Conservation (phyloP, 2,329 filamentous ascomycete species). For the Tolypocladium album region DNA sequence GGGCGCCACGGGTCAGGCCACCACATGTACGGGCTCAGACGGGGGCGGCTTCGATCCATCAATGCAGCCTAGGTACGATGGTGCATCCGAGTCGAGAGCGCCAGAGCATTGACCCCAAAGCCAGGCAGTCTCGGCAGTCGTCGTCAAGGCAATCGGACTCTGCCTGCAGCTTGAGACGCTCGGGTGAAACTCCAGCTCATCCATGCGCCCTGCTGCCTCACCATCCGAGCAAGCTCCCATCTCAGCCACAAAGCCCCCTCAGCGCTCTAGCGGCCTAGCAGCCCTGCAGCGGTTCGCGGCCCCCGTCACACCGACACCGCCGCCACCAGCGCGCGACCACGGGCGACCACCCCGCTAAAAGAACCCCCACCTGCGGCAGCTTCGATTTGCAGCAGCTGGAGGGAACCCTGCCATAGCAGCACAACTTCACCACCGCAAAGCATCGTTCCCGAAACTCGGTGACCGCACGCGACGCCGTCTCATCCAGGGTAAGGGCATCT, state of each 20-base stretch:
- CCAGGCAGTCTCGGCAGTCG: not conserved
- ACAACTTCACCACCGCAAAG: not conserved
- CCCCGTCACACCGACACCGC: not conserved
- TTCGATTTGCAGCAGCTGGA: not conserved
- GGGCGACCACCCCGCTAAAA: not conserved
- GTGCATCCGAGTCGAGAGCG: not conserved
- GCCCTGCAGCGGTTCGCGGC: not conserved
- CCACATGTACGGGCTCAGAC: not conserved
- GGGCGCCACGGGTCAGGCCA: not conserved
- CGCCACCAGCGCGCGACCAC: not conserved
- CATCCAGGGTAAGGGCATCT: not conserved
- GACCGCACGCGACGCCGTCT: not conserved
- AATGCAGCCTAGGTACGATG: not conserved
- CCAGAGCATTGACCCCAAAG: not conserved
- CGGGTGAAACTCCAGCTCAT: not conserved
- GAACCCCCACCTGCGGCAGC: not conserved
- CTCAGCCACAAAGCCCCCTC: not conserved
- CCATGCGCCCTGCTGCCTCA: not conserved
- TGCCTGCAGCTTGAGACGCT: not conserved
- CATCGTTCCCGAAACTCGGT: not conserved
- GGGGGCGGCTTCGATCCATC: not conserved
- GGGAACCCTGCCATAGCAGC: not conserved
- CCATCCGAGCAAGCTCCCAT: not conserved
- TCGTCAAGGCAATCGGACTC: not conserved
- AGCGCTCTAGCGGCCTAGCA: not conserved